Percentiles rank a stretch among this genome's conserved stretches.
Conservation (phyloP, 1,139 yeast species). For the Kluyveromyces sp. region DNA sequence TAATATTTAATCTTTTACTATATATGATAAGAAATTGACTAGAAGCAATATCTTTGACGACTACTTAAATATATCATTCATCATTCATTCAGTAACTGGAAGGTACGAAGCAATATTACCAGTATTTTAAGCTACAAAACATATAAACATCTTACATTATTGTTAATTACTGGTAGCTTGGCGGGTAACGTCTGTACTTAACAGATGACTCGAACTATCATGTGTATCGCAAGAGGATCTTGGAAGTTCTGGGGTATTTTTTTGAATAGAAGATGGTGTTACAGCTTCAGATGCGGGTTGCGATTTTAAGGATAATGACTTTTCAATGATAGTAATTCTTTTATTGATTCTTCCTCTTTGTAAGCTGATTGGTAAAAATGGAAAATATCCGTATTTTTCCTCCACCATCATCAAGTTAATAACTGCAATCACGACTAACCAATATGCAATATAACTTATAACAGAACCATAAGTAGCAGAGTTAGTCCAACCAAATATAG, state of each 20-base stretch:
- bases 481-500: slow-evolving; percentile 92
- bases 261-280: background rate
- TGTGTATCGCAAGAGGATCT: slow-evolving; percentile 27
- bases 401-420: slow-evolving; percentile 46
- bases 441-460: slow-evolving; percentile 63
- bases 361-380: slow-evolving; percentile 51
- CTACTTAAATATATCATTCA: no score
- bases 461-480: slow-evolving; percentile 92
- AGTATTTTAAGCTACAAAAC: no score
- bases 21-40: no score
- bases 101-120: no score
- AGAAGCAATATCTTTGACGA: no score
- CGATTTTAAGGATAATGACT: slow-evolving; percentile 18
- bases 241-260: slow-evolving; percentile 5
- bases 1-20: no score
- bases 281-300: slow-evolving; percentile 5
- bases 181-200: slow-evolving; percentile 9
- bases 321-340: slow-evolving; percentile 31
- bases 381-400: slow-evolving; percentile 57
- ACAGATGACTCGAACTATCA: slow-evolving; percentile 21
- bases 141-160: no score
- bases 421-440: slow-evolving; percentile 56
- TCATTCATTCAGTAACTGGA: no score
- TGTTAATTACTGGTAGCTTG: background rate
- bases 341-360: slow-evolving; percentile 52